A percentile compares a stretch with the other conserved stretches of the same genome.
Conservation (phyloP, 495 filamentous ascomycete species). For the Penicillium desertorum region DNA sequence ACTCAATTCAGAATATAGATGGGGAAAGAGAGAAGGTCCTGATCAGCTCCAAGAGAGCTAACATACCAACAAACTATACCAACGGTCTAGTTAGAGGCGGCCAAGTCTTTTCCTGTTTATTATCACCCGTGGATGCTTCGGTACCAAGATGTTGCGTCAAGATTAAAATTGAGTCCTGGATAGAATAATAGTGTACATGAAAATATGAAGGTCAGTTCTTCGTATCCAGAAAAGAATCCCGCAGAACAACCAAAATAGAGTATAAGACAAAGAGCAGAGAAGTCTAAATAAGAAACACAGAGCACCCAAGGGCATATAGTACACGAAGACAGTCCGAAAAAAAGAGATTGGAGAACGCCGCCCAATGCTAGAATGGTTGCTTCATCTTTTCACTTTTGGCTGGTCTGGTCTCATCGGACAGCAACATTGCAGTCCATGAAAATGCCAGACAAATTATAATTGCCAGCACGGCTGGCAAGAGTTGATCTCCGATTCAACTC, state of each 20-base stretch:
- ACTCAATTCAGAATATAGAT: too few species aligned
- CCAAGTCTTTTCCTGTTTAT: too few species aligned
- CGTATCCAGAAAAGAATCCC: conserved; percentile 11
- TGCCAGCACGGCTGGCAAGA: background rate
- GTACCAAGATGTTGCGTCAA: background rate
- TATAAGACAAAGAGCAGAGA: conserved; percentile 31
- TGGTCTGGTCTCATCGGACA: background rate
- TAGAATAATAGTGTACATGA: conserved; percentile 13
- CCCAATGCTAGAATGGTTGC: conserved; percentile 29
- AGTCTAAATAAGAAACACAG: conserved; percentile 21
- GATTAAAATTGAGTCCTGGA: conserved; percentile 7
- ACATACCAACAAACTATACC: too few species aligned
- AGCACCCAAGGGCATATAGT: conserved; percentile 15
- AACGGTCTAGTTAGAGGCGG: too few species aligned
- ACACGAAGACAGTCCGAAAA: conserved; percentile 16
- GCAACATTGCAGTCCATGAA: background rate
- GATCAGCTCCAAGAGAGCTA: too few species aligned
- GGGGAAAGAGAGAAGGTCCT: too few species aligned
- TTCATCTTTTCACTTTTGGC: conserved; percentile 21
- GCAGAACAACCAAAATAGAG: conserved; percentile 7
- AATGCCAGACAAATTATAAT: conserved; percentile 1
- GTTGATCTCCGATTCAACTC: background rate
- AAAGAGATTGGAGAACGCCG: conserved; percentile 28
- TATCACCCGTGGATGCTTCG: too few species aligned
- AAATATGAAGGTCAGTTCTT: background rate